phyloP scores from a whole-genome alignment of 2,329 filamentous ascomycete species.

The Elsinoe australis region DNA sequence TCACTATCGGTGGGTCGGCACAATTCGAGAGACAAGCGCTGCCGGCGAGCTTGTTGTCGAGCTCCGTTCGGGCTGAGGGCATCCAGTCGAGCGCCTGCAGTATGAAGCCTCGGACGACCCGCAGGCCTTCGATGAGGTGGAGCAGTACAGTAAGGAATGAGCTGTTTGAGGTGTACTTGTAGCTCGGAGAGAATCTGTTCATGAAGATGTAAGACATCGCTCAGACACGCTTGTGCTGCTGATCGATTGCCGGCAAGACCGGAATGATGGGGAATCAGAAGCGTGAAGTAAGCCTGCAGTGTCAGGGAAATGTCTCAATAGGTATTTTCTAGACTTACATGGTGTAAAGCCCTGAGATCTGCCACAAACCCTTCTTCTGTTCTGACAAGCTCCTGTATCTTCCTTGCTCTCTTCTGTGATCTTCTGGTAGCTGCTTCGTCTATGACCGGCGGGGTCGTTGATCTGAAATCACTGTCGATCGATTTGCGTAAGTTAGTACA shows the following conservation, averaged over 20 bases:
- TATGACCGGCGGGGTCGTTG: slow-evolving; percentile 40
- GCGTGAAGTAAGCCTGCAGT: slow-evolving; percentile 39
- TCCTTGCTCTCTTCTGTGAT: slow-evolving; percentile 65
- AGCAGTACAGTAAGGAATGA: neutral
- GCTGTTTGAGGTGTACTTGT: slow-evolving; percentile 35
- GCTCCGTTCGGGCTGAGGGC: slow-evolving; percentile 23
- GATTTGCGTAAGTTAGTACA: slow-evolving; percentile 59
- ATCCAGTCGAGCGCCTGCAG: neutral
- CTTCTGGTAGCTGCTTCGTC: slow-evolving; percentile 66
- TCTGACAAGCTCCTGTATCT: slow-evolving; percentile 75
- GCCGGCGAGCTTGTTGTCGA: slow-evolving; percentile 27
- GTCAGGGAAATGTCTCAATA: neutral
- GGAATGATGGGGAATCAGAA: slow-evolving; percentile 27
- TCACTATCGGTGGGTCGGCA: slow-evolving; percentile 35
- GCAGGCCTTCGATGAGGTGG: neutral
- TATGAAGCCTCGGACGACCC: neutral
- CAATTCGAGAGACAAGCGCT: slow-evolving; percentile 42
- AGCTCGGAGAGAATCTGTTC: slow-evolving; percentile 71
- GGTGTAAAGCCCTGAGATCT: slow-evolving; percentile 77
- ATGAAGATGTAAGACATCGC: slow-evolving; percentile 74
- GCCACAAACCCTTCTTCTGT: slow-evolving; percentile 86
- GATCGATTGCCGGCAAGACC: slow-evolving; percentile 26
- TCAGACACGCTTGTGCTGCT: slow-evolving; percentile 32
- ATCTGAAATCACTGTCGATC: slow-evolving; percentile 48
- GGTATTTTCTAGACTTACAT: slow-evolving; percentile 52